These are phyloP conservation scores for Iberis pinnata DNA, from an alignment of 345 rosid genomes.

Conservation along the genomic window DNA sequence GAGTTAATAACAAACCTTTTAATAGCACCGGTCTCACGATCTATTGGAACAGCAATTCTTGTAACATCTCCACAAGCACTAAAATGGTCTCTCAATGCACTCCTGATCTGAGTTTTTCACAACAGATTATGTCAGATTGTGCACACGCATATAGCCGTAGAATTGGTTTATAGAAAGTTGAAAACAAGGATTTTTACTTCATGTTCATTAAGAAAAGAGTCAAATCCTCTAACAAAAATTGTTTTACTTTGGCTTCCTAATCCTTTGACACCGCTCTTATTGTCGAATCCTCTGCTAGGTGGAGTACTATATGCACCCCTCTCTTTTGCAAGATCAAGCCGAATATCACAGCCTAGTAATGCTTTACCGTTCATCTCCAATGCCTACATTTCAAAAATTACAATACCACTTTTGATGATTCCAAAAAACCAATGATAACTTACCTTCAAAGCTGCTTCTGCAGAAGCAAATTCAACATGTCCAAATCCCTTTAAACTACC, in stretches of 20 bases:
- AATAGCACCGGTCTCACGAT: slow-evolving; percentile 48
- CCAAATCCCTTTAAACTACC: slow-evolving; percentile 58
- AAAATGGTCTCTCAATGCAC: slow-evolving; percentile 48
- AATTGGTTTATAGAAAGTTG: slow-evolving; percentile 3
- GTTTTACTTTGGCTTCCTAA: neutral
- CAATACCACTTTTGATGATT: neutral
- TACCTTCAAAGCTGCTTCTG: slow-evolving; percentile 64
- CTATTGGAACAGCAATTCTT: slow-evolving; percentile 50
- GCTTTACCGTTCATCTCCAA: slow-evolving; percentile 43
- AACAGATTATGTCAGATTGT: neutral
- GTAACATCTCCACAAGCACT: slow-evolving; percentile 56
- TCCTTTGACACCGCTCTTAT: neutral
- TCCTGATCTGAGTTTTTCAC: slow-evolving; percentile 46
- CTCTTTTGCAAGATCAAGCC: slow-evolving; percentile 55
- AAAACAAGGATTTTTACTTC: neutral
- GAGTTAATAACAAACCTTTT: slow-evolving; percentile 51
- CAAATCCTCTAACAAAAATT: neutral
- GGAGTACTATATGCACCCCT: slow-evolving; percentile 46
- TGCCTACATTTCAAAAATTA: slow-evolving; percentile 41
- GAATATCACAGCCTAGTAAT: slow-evolving; percentile 41
- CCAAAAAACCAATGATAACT: neutral
- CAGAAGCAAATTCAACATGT: slow-evolving; percentile 71
- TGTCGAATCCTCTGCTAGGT: slow-evolving; percentile 38
- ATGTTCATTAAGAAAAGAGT: neutral
- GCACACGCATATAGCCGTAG: neutral